Base-by-base conservation (phyloP, 2,329 filamentous ascomycete species). In the Botrytis sinoallii region DNA sequence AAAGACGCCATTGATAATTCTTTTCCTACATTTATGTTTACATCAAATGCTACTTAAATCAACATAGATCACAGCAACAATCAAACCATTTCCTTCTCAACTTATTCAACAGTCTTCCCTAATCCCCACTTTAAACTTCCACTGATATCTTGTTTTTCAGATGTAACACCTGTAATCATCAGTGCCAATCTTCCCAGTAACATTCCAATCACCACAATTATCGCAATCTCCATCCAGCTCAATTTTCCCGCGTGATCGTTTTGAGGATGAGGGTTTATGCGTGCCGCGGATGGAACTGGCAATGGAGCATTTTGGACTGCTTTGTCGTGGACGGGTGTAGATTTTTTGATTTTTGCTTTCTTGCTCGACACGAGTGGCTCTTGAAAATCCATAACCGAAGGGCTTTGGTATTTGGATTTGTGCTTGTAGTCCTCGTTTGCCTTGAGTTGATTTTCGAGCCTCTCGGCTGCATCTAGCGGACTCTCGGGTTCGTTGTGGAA, bases 1-100 rank as follows among this genome's bases (percentile, higher is more conserved):
- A 3, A 0, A 42, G 0, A 55, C 12, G 2, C 12, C 12, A n/a
- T n/a, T 55, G 22, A 16, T 16, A 4, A n/a, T 52, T 29, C 0
- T 14, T n/a, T 55, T 29, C 32, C 12, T 14, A 2, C 1, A 4
- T 22, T 2, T 40, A 29, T 0, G 12, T n/a, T 22, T 40, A 18
- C 25, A 55, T 5, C 52, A 22, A 42, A 25, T 40, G 4, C 9
- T 2, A 25, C n/a, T n/a, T 4, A 3, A 2, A 55, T 18, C 25
- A 32, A 57, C 3, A 18, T 16, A 32, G 1, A 59, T 29, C 14
- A n/a, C 3, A 35, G 4, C 44, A 46, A 22, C 18, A n/a, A 57
- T 14, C 22, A 12, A 12, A 44, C 25, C 12, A 3, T 40, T n/a
- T 42, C 3, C 10, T 57, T 32, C n/a, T 18, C 52, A 18, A 18